These are phyloP conservation scores for Panus rudis DNA, from an alignment of 768 basidiomycete species.

Conservation along the genomic window DNA sequence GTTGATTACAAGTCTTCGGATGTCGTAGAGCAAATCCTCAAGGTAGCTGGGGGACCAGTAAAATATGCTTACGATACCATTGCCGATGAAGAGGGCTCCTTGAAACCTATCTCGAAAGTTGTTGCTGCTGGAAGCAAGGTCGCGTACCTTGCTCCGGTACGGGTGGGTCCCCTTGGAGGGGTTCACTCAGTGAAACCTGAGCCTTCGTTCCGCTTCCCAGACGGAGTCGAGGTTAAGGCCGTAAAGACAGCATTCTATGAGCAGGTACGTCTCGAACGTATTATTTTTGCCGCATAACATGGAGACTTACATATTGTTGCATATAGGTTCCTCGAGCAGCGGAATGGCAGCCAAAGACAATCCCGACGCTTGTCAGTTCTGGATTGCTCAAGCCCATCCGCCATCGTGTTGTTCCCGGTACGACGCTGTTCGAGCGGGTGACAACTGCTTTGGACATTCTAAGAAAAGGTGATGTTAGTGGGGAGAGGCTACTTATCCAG, in stretches of 20 bases:
- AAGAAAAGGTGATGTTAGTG: slow-evolving; percentile 3
- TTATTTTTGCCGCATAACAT: background rate
- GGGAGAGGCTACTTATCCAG: slow-evolving; percentile 8
- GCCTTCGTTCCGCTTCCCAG: background rate
- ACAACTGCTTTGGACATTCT: slow-evolving; percentile 2
- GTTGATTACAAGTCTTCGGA: slow-evolving; percentile 5
- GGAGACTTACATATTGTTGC: background rate
- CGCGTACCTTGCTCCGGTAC: background rate
- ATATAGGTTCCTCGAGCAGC: background rate
- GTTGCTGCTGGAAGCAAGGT: background rate
- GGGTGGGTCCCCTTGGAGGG: slow-evolving; percentile 1
- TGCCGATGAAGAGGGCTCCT: background rate
- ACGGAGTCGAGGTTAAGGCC: background rate
- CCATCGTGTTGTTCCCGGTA: background rate
- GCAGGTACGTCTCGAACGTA: background rate
- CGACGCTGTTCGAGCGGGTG: slow-evolving; percentile 4
- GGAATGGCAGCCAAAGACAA: background rate
- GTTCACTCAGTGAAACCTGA: slow-evolving; percentile 1
- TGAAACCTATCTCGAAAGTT: background rate
- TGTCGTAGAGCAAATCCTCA: background rate
- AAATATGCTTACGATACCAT: slow-evolving; percentile 1
- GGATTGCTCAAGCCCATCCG: slow-evolving; percentile 4
- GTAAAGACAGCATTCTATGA: background rate
- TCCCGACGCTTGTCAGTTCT: slow-evolving; percentile 2
- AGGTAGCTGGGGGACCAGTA: background rate